Evolutionary conservation across 2,329 filamentous ascomycete species (phyloP).

Genomic region (Pyrenophora seminiperda): DNA sequence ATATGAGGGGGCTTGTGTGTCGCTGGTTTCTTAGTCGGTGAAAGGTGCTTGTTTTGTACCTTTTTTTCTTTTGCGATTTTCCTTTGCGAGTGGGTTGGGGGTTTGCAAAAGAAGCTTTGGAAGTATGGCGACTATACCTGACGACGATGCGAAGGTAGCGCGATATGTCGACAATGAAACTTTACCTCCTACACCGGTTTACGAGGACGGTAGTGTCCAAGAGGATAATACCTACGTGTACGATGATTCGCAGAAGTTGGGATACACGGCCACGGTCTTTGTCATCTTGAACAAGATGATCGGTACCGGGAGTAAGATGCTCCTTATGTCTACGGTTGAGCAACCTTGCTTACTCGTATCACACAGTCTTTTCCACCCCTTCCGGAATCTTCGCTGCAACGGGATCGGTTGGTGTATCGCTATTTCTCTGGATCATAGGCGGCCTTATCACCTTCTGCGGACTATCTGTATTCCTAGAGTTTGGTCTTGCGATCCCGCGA

Average conservation of each 20-base stretch:
- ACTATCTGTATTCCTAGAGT: constrained; percentile 67
- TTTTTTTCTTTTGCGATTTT: too few relatives aligned
- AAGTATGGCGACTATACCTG: constrained; percentile 30
- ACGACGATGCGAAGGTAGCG: constrained; percentile 30
- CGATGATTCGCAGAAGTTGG: constrained; percentile 41
- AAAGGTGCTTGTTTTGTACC: not conserved
- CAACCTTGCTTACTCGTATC: constrained; percentile 9
- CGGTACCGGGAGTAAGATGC: constrained; percentile 33
- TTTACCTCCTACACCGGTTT: constrained; percentile 20
- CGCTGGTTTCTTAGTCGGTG: not conserved
- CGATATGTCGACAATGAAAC: constrained; percentile 18
- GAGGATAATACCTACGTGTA: constrained; percentile 42
- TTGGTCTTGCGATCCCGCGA: constrained; percentile 65
- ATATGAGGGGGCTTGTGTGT: constrained; percentile 1
- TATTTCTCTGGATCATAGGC: constrained; percentile 61
- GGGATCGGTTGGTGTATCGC: constrained; percentile 60
- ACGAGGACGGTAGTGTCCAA: constrained; percentile 34
- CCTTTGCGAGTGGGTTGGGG: too few relatives aligned
- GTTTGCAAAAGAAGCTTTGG: not conserved
- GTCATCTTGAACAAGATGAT: constrained; percentile 45
- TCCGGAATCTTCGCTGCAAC: constrained; percentile 61
- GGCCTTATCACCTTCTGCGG: constrained; percentile 62
- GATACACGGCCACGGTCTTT: constrained; percentile 43
- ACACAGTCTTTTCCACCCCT: constrained; percentile 61
- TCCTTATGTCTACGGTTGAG: not conserved